Evolutionary conservation across 768 basidiomycete species (phyloP), one percentile per base, ranked within the genome.

Genomic region (Phaffia tasmanica): DNA sequence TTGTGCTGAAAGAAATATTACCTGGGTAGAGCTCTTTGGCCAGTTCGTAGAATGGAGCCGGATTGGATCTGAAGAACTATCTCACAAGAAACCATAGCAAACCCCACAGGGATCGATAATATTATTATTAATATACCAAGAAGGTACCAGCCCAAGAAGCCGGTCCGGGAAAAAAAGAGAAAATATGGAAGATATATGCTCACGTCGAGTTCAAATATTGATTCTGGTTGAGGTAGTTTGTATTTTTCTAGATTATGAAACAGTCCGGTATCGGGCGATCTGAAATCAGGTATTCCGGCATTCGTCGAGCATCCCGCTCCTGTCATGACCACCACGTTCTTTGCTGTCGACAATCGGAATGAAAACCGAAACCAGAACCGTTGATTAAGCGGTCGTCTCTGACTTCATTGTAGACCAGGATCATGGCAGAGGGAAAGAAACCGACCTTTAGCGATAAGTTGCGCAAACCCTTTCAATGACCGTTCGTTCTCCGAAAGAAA

Each of bases 1-100:
- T 23, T 46, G 15, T 15, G 25, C n/a, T 35, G 30, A n/a, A 57
- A 42, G 7, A 23, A 19, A 9, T 19, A 72, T 84, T 85, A 50
- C 89, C 91, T 4, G 95, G 94, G 74, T 90, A 91, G 5, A 98
- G 82, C 72, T 95, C 95, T 63, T 87, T 85, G 0, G 94, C 95
- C 48, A 99, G 84, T 0, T 85, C 67, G 57, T 58, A 69, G 62
- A 69, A 90, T 42, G 90, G 88, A 19, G 83, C 78, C 3, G 90
- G 91, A 69, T 89, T 88, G 54, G 77, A 73, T 70, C 83, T 80
- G 79, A 97, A 93, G 78, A 85, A 98, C 35, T 42, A 11, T 42
- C 11, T 42, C 35, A 5, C 35, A 42, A 4, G 11, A 11, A 42
- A 42, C 11, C 11, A 42, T 42, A 42, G 11, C 11, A 11, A 51